A percentile compares a stretch with the other conserved stretches of the same genome.
Conservation (phyloP, 768 basidiomycete genomes). For the Mrakia hoshinonis region DNA sequence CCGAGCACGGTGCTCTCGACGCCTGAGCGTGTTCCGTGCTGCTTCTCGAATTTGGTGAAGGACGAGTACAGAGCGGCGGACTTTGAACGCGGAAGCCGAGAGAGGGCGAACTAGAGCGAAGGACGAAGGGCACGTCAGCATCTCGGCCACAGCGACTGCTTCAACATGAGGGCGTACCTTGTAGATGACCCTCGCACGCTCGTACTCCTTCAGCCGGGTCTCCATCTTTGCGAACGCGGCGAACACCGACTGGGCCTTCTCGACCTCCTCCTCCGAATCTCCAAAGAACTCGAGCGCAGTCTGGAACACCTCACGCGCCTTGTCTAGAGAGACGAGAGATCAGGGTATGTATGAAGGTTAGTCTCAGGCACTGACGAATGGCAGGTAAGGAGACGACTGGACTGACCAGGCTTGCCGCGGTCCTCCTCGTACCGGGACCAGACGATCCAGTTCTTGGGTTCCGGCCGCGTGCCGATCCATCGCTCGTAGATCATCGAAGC, state of each 20-base stretch:
- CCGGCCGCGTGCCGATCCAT: conserved; percentile 50
- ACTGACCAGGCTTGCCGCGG: conserved; percentile 46
- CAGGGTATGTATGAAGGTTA: not conserved
- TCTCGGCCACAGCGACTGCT: not conserved
- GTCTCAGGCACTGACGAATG: not conserved
- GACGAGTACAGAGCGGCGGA: conserved; percentile 73
- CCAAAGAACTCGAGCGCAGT: conserved; percentile 77
- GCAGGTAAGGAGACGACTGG: not conserved
- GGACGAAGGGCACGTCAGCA: not conserved
- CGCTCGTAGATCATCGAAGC: conserved; percentile 71
- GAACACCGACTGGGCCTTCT: conserved; percentile 84
- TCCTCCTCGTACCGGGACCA: conserved; percentile 60
- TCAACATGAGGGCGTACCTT: conserved; percentile 53
- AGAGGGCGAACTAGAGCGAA: conserved; percentile 71
- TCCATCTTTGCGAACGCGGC: conserved; percentile 96
- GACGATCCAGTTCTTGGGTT: conserved; percentile 57
- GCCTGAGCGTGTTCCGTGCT: conserved; percentile 78
- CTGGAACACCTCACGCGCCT: conserved; percentile 80
- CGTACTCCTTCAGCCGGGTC: conserved; percentile 87
- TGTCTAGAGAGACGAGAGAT: conserved; percentile 41
- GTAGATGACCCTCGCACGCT: conserved; percentile 92
- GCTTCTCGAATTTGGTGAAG: conserved; percentile 97
- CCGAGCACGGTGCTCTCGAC: conserved; percentile 91
- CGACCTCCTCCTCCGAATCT: conserved; percentile 79
- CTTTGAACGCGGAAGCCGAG: conserved; percentile 83